Conservation (phyloP, 352 stramenopile genomes). For the Hyaloperonospora brassicae region DNA sequence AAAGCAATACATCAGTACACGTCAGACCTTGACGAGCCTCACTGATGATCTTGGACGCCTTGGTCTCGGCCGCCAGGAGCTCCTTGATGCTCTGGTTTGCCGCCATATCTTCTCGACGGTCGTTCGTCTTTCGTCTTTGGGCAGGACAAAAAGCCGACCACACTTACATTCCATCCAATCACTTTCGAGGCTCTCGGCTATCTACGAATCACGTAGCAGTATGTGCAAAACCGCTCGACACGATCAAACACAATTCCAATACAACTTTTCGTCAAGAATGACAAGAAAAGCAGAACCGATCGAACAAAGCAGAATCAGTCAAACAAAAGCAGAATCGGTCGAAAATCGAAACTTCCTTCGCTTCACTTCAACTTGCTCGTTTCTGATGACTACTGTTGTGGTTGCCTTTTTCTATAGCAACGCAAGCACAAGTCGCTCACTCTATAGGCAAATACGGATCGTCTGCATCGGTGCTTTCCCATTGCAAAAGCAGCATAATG, state of each 20-base stretch:
- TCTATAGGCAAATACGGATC: conserved; percentile 7
- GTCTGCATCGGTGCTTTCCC: conserved; percentile 31
- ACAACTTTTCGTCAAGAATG: too few species aligned
- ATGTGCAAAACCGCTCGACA: too few species aligned
- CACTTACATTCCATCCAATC: too few species aligned
- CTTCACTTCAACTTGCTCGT: conserved; percentile 6
- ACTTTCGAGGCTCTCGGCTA: too few species aligned
- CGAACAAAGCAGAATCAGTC: too few species aligned
- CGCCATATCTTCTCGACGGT: conserved; percentile 40
- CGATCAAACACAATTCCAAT: too few species aligned
- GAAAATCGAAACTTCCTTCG: conserved; percentile 25
- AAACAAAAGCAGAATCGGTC: conserved; percentile 9
- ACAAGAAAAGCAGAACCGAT: too few species aligned
- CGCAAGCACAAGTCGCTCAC: background rate
- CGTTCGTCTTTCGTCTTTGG: conserved; percentile 9
- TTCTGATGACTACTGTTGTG: conserved; percentile 1
- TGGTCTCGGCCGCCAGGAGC: conserved; percentile 85
- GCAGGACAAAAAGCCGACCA: too few species aligned
- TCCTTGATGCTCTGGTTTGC: conserved; percentile 86
- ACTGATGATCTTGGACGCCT: conserved; percentile 87
- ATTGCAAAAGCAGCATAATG: conserved; percentile 46
- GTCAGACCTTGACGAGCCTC: conserved; percentile 67
- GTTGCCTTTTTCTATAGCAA: conserved; percentile 1
- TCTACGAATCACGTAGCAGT: too few species aligned
- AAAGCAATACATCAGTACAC: too few species aligned